Base-by-base conservation (phyloP, 257 asterid genomes). In the Nicotiana noctiflora region DNA sequence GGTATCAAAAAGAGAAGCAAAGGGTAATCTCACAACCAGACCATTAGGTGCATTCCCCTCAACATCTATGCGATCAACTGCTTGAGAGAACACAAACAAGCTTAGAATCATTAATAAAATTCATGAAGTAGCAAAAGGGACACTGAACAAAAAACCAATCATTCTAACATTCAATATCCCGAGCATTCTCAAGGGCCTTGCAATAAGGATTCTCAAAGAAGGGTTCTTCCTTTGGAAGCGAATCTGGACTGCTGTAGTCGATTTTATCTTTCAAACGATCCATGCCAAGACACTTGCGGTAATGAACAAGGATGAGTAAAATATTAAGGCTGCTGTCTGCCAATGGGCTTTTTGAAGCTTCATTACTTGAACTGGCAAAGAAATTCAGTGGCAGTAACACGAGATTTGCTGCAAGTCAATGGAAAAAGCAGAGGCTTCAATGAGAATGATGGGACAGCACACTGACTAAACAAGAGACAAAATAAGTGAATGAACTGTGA, bases 1-100 rank as follows among this genome's bases (percentile, higher is more conserved):
- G 56, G 91, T 88, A 88, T 94, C 99, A 84, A 90, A 93, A n/a
- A 96, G 93, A 84, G 98, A 91, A 56, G 99, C 97, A 83, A 96
- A 96, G 79, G 99, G 95, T 74, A 96, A 79, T 84, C 96, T 94
- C 82, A 89, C 89, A 76, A 90, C 90, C 23, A 91, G 89, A 77
- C 91, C 95, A 89, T 77, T 79, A 52, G 82, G 90, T 44, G 88
- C 93, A 85, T 94, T 90, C 79, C 95, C 98, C 88, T 96, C 97
- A 76, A 90, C 84, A 82, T 96, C 99, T 19, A 68, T 70, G 31
- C 97, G 93, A 89, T 94, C 96, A 90, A 94, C 99, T 96, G 95
- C 87, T 46, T 64, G 82, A 88, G 81, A 89, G 82, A 75, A 83
- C 79, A 79, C 60, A 79, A 55, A 79, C 12, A 19, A 79, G 44